A percentile compares a stretch with the other conserved stretches of the same genome.
Conservation (phyloP, 1,139 yeast species). For the Wickerhamomyces sp. region DNA sequence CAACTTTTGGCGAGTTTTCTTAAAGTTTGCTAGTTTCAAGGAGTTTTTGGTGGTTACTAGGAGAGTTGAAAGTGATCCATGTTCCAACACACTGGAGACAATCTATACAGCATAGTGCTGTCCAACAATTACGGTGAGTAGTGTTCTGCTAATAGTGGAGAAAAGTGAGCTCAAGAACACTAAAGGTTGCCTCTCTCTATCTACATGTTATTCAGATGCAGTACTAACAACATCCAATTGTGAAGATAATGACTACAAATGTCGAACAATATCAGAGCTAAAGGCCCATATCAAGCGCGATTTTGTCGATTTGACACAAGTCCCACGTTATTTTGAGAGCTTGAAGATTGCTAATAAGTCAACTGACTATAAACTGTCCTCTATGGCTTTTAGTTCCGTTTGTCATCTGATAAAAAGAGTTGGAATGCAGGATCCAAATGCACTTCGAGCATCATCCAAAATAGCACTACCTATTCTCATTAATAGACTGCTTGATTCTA, state of each 20-base stretch:
- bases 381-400: constrained; percentile 57
- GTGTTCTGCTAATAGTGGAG: neutral
- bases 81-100: constrained; percentile 16
- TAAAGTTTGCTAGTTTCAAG: no score
- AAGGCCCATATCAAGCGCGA: constrained; percentile 70
- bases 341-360: constrained; percentile 43
- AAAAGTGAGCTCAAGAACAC: neutral
- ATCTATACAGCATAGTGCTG: constrained; percentile 9
- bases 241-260: constrained; percentile 29
- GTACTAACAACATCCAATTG: constrained; percentile 4
- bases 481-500: constrained; percentile 46
- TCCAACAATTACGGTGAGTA: constrained; percentile 12
- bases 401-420: constrained; percentile 76
- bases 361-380: constrained; percentile 37
- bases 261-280: constrained; percentile 42
- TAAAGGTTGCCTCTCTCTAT: neutral
- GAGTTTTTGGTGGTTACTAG: no score
- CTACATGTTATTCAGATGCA: neutral
- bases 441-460: constrained; percentile 44
- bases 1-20: no score
- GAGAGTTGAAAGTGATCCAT: constrained; percentile 1
- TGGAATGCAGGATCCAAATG: constrained; percentile 62
- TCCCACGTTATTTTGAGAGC: constrained; percentile 54
- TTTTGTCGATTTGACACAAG: constrained; percentile 48
- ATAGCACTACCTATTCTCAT: constrained; percentile 55